Percentiles rank a stretch among this genome's conserved stretches.
phyloP scores from a whole-genome alignment of 306 rosid species.

The Quercus alba region DNA sequence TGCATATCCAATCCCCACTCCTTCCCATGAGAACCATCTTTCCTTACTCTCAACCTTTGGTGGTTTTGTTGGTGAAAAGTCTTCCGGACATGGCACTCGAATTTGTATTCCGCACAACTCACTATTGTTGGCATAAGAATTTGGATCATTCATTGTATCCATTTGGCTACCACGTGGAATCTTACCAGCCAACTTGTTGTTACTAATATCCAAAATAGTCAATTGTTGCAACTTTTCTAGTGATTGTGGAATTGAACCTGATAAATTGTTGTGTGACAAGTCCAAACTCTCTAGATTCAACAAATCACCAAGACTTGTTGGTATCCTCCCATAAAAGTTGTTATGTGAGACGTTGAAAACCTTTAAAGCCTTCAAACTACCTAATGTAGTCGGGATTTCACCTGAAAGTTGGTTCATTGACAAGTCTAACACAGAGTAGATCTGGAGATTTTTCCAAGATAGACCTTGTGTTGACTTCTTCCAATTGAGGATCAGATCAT shows the following conservation, averaged over 20 bases:
- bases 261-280: no score
- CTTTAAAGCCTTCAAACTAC: slow-evolving; percentile 21
- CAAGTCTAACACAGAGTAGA: neutral
- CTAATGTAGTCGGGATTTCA: slow-evolving; percentile 16
- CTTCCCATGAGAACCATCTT: slow-evolving; percentile 20
- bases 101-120: no score
- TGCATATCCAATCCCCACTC: slow-evolving; percentile 25
- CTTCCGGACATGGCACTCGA: neutral
- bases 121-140: no score
- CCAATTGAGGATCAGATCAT: slow-evolving; percentile 28
- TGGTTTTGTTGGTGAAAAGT: neutral
- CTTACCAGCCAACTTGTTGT: slow-evolving; percentile 16
- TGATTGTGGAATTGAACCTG: accelerated
- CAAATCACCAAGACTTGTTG: slow-evolving; percentile 25
- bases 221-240: no score
- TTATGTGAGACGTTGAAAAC: slow-evolving; percentile 25
- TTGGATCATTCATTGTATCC: neutral
- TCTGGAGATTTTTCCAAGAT: slow-evolving; percentile 3
- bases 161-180: slow-evolving; percentile 26
- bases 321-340: slow-evolving; percentile 19
- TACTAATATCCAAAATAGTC: slow-evolving; percentile 12
- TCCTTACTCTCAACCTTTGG: neutral
- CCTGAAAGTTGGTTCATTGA: slow-evolving; percentile 17
- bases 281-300: slow-evolving; percentile 25
- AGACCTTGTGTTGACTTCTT: slow-evolving; percentile 19